These are phyloP conservation scores for Thermomyces lanuginosus DNA, from an alignment of 2,329 filamentous ascomycete genomes.

Conservation along the genomic window DNA sequence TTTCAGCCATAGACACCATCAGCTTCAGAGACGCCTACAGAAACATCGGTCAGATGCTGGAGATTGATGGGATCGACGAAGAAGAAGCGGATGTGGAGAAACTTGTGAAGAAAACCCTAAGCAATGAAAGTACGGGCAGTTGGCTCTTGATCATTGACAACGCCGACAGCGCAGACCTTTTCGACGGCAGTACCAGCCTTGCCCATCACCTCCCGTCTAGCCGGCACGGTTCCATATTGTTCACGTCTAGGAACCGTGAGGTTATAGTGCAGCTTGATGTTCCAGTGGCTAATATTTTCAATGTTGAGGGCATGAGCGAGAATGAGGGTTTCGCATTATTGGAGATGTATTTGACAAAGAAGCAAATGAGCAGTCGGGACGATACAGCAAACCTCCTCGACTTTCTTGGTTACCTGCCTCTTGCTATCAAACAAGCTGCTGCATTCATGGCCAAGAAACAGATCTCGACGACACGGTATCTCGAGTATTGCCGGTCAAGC, in stretches of 20 bases:
- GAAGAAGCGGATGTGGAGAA: constrained; percentile 5
- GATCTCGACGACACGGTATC: constrained; percentile 2
- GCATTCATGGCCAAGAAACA: constrained; percentile 7
- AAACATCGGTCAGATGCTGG: neutral
- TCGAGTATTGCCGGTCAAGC: constrained; percentile 6
- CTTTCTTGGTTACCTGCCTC: constrained; percentile 6
- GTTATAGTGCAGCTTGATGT: too few relatives aligned
- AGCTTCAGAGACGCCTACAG: constrained; percentile 1
- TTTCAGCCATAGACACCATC: neutral
- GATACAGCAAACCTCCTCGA: constrained; percentile 1
- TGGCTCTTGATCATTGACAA: constrained; percentile 16
- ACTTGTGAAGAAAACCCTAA: constrained; percentile 7
- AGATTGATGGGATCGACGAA: neutral
- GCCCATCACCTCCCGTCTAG: constrained; percentile 9
- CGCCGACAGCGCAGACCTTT: constrained; percentile 13
- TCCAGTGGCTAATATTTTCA: too few relatives aligned
- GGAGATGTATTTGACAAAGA: constrained; percentile 1
- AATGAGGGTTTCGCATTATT: constrained; percentile 4
- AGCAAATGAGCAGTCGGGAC: neutral
- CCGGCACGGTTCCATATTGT: constrained; percentile 6
- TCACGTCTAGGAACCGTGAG: too few relatives aligned
- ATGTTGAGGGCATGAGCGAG: too few relatives aligned
- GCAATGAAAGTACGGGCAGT: constrained; percentile 9
- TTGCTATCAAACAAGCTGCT: constrained; percentile 9
- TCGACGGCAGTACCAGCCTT: constrained; percentile 10